These are phyloP conservation scores for Rhazya stricta DNA, from an alignment of 257 asterid genomes.

Conservation along the genomic window DNA sequence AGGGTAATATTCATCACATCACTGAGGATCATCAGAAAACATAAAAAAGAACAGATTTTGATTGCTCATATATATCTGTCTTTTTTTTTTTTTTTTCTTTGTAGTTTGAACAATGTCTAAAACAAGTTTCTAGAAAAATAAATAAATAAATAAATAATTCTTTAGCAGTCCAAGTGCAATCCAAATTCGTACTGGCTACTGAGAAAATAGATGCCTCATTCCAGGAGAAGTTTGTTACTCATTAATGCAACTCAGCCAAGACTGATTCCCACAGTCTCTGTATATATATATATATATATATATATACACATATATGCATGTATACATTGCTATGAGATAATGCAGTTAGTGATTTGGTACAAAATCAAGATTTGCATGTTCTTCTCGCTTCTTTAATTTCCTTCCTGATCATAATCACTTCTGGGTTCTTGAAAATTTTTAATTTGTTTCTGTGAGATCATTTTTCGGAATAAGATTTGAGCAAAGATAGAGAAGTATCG, in stretches of 20 bases:
- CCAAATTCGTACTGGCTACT: neutral
- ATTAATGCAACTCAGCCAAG: neutral
- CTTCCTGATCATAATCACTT: neutral
- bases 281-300: neutral
- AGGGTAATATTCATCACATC: neutral
- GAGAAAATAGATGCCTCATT: neutral
- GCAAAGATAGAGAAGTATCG: neutral
- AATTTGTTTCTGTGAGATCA: neutral
- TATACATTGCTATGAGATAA: neutral
- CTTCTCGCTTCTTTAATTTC: neutral
- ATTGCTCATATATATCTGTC: neutral
- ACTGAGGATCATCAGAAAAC: neutral
- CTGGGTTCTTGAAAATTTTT: neutral
- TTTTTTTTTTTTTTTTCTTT: neutral
- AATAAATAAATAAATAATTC: neutral
- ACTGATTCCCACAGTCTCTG: neutral
- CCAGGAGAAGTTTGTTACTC: constrained; percentile 1
- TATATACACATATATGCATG: no score
- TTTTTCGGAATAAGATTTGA: neutral
- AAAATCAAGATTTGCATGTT: neutral
- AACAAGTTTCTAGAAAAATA: no score
- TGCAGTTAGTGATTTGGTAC: neutral
- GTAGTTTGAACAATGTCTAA: neutral
- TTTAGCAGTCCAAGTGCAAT: neutral
- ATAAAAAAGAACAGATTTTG: neutral